phyloP scores from a whole-genome alignment of 805 yeast species.

The Teunomyces cretensis region DNA sequence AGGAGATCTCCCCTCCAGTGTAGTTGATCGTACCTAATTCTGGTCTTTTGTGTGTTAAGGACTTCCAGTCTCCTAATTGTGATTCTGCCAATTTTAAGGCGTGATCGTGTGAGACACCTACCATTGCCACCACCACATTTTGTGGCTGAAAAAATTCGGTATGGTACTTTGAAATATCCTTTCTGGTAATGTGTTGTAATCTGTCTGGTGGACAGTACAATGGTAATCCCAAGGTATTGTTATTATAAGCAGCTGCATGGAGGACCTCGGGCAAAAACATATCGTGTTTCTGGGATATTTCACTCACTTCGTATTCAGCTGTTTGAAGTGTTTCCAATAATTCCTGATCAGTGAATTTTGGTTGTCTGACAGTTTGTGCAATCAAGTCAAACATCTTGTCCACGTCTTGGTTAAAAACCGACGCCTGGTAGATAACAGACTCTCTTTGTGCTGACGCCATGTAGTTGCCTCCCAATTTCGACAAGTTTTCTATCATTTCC shows the following conservation, averaged over 20 bases:
- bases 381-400: constrained; percentile 75
- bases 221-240: constrained; percentile 81
- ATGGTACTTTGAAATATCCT: constrained; percentile 60
- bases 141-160: constrained; percentile 71
- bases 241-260: constrained; percentile 75
- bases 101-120: constrained; percentile 72
- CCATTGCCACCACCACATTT: constrained; percentile 79
- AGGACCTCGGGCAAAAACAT: constrained; percentile 84
- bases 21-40: constrained; percentile 57
- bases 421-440: constrained; percentile 88
- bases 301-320: constrained; percentile 79
- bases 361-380: constrained; percentile 74
- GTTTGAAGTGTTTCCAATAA: constrained; percentile 69
- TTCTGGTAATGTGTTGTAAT: constrained; percentile 52
- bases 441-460: constrained; percentile 93
- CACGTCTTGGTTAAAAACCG: constrained; percentile 85
- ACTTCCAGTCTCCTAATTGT: constrained; percentile 62
- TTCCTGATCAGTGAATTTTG: constrained; percentile 67
- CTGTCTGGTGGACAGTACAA: constrained; percentile 75
- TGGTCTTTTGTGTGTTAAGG: constrained; percentile 13
- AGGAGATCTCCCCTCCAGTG: constrained; percentile 49
- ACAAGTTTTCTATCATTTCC: constrained; percentile 73
- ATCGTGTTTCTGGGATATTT: constrained; percentile 81
- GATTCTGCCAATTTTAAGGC: constrained; percentile 65
- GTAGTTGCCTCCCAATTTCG: constrained; percentile 87